Evolutionary conservation across 495 filamentous ascomycete genomes (phyloP).

Genomic region (Aspergillus nanangensis): DNA sequence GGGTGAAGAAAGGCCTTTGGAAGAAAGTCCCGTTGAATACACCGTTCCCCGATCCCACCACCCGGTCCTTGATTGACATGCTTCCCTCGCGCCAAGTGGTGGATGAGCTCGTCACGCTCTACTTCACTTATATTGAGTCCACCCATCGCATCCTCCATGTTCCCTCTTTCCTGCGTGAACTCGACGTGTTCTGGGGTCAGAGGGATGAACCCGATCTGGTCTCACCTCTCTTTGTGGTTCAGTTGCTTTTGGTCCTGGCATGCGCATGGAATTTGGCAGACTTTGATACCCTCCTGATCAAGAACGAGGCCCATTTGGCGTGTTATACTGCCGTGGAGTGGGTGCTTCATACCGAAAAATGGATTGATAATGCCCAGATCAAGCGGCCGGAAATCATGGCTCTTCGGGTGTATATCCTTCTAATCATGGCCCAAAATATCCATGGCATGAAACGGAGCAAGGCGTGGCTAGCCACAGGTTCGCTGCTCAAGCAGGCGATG

Average conservation of each 20-base stretch:
- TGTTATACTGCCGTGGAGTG: slow-evolving; percentile 53
- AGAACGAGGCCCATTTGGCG: slow-evolving; percentile 43
- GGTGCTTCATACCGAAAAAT: slow-evolving; percentile 60
- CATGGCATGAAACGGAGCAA: slow-evolving; percentile 51
- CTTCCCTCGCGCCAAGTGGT: slow-evolving; percentile 40
- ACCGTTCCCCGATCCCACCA: slow-evolving; percentile 29
- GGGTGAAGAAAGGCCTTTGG: slow-evolving; percentile 32
- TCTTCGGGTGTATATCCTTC: slow-evolving; percentile 56
- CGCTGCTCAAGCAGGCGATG: slow-evolving; percentile 53
- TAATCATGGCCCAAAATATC: slow-evolving; percentile 54
- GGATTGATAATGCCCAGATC: slow-evolving; percentile 54
- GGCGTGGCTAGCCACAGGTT: slow-evolving; percentile 56
- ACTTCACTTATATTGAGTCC: slow-evolving; percentile 53
- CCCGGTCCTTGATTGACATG: slow-evolving; percentile 24
- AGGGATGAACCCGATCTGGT: slow-evolving; percentile 22
- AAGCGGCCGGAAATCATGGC: slow-evolving; percentile 48
- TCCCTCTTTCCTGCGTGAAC: slow-evolving; percentile 52
- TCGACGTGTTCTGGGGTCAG: slow-evolving; percentile 45
- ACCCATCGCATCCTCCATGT: slow-evolving; percentile 54
- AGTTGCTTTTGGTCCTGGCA: slow-evolving; percentile 61
- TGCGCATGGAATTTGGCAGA: slow-evolving; percentile 49
- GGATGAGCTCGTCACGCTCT: slow-evolving; percentile 48
- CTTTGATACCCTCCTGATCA: slow-evolving; percentile 31
- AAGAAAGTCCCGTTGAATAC: slow-evolving; percentile 30
- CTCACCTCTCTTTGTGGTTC: slow-evolving; percentile 47